These are phyloP conservation scores for Casuarina glauca DNA, from an alignment of 306 rosid species.

Conservation along the genomic window DNA sequence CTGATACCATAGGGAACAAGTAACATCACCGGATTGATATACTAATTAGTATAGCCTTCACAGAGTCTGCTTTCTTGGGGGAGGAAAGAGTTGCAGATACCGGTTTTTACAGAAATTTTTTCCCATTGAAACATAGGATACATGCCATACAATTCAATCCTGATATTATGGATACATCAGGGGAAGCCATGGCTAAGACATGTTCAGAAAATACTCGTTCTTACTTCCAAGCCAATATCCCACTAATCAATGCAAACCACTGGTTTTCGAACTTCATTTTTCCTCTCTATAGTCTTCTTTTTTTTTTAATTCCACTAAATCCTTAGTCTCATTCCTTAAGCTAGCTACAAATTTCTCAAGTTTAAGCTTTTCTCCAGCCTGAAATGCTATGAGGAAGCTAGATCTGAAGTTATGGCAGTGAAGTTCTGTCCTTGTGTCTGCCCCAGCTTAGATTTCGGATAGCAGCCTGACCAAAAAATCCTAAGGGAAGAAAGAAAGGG, in stretches of 20 bases:
- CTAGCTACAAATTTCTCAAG: not conserved
- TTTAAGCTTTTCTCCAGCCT: no score
- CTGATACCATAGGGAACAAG: no score
- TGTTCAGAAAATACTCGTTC: no score
- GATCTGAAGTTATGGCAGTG: no score
- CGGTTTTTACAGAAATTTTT: not conserved
- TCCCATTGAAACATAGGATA: not conserved
- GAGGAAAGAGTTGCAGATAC: not conserved
- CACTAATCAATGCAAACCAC: not conserved
- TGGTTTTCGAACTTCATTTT: not conserved
- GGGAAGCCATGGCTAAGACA: no score
- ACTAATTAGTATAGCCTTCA: no score
- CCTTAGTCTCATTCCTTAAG: not conserved
- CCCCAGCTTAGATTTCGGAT: not conserved
- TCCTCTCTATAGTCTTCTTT: not conserved
- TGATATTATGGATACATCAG: no score
- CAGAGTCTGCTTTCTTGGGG: not conserved
- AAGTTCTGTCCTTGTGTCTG: not conserved
- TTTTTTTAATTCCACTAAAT: not conserved
- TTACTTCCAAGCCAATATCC: no score
- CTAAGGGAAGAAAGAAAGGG: no score
- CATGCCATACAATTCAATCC: not conserved
- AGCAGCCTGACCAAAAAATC: not conserved
- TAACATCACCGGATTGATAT: no score
- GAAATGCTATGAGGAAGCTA: not conserved